These are phyloP conservation scores for Metschnikowia picachoensis DNA, from an alignment of 805 yeast genomes.

Conservation along the genomic window DNA sequence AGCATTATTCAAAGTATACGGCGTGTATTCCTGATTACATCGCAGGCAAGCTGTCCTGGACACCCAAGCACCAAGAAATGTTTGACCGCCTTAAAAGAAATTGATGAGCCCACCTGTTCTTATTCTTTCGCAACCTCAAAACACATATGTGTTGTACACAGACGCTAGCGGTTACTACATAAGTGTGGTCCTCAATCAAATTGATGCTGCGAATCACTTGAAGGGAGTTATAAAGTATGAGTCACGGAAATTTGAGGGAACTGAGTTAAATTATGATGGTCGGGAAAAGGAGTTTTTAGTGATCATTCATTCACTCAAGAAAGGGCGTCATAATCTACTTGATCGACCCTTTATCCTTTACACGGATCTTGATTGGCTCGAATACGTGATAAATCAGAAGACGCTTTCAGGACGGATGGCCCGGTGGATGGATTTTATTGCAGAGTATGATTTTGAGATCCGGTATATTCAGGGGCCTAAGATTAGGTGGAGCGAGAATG, in stretches of 20 bases:
- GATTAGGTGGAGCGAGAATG: too few species aligned
- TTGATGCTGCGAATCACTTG: not conserved
- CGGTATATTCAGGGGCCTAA: not conserved
- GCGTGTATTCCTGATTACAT: not conserved
- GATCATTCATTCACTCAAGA: conserved; percentile 4
- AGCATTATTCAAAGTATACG: not conserved
- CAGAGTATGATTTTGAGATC: not conserved
- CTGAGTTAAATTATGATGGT: not conserved
- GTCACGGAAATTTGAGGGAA: not conserved
- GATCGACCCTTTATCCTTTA: conserved; percentile 2
- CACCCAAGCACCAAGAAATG: not conserved
- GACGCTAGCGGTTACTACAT: conserved; percentile 1
- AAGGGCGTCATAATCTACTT: conserved; percentile 1
- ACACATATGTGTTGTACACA: not conserved
- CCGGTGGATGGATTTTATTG: not conserved
- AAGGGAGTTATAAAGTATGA: not conserved
- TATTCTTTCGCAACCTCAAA: not conserved
- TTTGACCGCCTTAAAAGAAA: not conserved
- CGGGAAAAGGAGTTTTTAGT: conserved; percentile 8
- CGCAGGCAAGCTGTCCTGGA: not conserved
- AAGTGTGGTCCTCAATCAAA: conserved; percentile 1
- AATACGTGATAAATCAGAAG: not conserved
- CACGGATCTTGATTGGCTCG: conserved; percentile 1
- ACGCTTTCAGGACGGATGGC: not conserved
- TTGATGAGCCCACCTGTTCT: not conserved